Percentiles rank a stretch among this genome's conserved stretches.
phyloP scores from a whole-genome alignment of 2,329 filamentous ascomycete species.

The Aspergillus niger region DNA sequence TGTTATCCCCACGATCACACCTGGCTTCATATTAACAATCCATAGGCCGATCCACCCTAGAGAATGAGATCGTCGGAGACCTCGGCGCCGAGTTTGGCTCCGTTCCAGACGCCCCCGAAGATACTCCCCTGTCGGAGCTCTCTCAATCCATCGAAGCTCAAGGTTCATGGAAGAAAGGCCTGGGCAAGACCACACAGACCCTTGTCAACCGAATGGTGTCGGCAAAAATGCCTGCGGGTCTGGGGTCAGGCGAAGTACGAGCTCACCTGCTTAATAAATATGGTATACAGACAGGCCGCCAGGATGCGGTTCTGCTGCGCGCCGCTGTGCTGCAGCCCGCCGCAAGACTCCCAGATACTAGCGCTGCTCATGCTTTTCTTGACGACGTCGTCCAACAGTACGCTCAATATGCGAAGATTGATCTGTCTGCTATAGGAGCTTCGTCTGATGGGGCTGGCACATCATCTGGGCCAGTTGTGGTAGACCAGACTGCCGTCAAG shows the following conservation, averaged over 20 bases:
- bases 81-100: conserved; percentile 8
- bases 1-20: not conserved
- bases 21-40: not conserved
- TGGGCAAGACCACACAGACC: conserved; percentile 3
- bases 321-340: conserved; percentile 1
- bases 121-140: conserved; percentile 5
- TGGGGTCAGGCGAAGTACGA: not conserved
- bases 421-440: not conserved
- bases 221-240: conserved; percentile 10
- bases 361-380: not conserved
- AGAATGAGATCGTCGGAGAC: conserved; percentile 13
- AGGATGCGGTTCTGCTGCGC: conserved; percentile 5
- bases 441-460: not conserved
- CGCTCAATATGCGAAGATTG: not conserved
- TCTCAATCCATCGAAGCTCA: conserved; percentile 1
- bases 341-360: not conserved
- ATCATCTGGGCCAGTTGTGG: not conserved
- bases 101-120: conserved; percentile 10
- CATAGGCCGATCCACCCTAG: conserved; percentile 7
- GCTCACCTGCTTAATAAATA: not conserved
- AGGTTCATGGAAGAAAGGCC: conserved; percentile 3
- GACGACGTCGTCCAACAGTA: not conserved
- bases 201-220: conserved; percentile 7
- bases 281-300: conserved; percentile 5
- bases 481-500: conserved; percentile 1